These are phyloP conservation scores for Allomyces arbusculus DNA, from an alignment of 192 early-diverging fungal species.

Conservation along the genomic window DNA sequence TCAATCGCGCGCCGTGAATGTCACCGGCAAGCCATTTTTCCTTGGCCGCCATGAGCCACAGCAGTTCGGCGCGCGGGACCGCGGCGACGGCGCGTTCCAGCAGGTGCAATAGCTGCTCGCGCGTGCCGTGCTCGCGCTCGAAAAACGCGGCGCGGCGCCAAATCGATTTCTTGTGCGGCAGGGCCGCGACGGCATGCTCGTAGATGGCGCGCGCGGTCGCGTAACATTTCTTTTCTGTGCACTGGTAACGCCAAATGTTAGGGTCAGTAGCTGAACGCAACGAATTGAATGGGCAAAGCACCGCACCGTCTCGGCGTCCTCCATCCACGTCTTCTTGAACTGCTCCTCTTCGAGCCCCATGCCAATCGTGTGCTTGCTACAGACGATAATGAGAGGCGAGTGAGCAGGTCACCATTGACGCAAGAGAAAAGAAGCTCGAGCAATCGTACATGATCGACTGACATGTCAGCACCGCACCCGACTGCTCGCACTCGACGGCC, in stretches of 20 bases:
- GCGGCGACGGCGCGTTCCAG: constrained; percentile 65
- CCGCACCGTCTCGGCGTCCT: constrained; percentile 54
- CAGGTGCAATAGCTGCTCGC: constrained; percentile 49
- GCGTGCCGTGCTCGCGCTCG: constrained; percentile 65
- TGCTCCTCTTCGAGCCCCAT: constrained; percentile 64
- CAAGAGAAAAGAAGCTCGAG: neutral
- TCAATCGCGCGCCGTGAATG: constrained; percentile 57
- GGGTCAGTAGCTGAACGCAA: neutral
- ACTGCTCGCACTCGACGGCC: constrained; percentile 58
- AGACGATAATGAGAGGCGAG: too few relatives aligned
- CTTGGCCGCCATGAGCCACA: constrained; percentile 96
- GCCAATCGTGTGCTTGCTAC: constrained; percentile 26
- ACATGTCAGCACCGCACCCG: constrained; percentile 55
- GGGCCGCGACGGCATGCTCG: constrained; percentile 50
- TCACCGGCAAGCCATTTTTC: constrained; percentile 76
- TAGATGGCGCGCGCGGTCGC: constrained; percentile 76
- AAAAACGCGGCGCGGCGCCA: constrained; percentile 73
- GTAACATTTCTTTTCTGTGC: constrained; percentile 4
- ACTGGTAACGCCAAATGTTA: too few relatives aligned
- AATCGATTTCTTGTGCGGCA: constrained; percentile 56
- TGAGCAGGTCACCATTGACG: too few relatives aligned
- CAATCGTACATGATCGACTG: constrained; percentile 56
- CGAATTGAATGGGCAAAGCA: neutral
- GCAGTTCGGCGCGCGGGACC: constrained; percentile 75
- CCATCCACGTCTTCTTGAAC: constrained; percentile 58